Percentiles rank a stretch among this genome's conserved stretches.
Conservation (phyloP, 495 filamentous ascomycete species). For the Hypoxylon subgilvum region DNA sequence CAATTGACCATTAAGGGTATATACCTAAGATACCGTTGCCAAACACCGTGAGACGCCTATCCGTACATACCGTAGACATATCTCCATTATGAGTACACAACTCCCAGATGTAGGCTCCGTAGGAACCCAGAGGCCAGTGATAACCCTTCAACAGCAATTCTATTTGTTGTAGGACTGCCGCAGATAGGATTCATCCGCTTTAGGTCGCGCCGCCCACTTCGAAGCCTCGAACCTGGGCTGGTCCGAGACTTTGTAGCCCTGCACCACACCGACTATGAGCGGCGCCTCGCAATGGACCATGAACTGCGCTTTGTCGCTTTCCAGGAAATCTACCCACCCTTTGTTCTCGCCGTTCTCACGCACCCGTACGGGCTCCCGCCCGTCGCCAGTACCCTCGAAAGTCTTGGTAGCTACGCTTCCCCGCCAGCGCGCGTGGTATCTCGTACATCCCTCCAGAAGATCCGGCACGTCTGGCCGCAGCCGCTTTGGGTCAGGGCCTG, state of each 20-base stretch:
- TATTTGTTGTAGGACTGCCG: not conserved
- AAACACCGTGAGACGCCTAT: not conserved
- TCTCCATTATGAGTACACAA: too few relatives aligned
- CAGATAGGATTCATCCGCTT: not conserved
- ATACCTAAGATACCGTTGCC: too few relatives aligned
- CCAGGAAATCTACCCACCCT: constrained; percentile 14
- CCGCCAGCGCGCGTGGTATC: constrained; percentile 10
- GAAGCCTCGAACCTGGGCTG: not conserved
- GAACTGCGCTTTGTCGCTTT: constrained; percentile 9
- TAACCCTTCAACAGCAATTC: not conserved
- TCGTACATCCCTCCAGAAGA: not conserved
- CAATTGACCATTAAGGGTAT: too few relatives aligned
- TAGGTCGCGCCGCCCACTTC: constrained; percentile 3
- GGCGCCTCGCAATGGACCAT: constrained; percentile 7
- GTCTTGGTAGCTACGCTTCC: constrained; percentile 5
- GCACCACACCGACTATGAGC: not conserved
- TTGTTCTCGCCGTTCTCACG: constrained; percentile 7
- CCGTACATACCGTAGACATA: not conserved
- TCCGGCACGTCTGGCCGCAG: constrained; percentile 1
- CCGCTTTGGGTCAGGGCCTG: not conserved
- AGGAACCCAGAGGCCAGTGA: too few relatives aligned
- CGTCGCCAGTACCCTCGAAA: too few relatives aligned
- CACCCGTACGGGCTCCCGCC: too few relatives aligned
- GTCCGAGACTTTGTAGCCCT: constrained; percentile 13
- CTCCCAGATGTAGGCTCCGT: too few relatives aligned